Conservation (phyloP, 129 eudicot species). For the Flaveria linearis region DNA sequence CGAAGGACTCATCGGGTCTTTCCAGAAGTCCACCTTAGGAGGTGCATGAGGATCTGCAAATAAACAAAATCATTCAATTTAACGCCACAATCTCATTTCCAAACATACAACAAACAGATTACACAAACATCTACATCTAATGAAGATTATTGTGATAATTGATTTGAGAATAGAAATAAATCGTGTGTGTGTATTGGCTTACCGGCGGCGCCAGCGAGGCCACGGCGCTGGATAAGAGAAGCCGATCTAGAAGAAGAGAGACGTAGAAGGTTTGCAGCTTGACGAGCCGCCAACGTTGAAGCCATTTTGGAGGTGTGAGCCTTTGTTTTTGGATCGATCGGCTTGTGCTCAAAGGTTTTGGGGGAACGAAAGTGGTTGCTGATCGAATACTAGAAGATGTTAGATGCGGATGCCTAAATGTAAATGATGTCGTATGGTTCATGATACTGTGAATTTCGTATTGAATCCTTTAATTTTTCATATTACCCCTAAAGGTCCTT, state of each 20-base stretch:
- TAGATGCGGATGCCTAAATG: slow-evolving; percentile 11
- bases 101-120: background rate
- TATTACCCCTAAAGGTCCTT: background rate
- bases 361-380: slow-evolving; percentile 9
- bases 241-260: slow-evolving; percentile 49
- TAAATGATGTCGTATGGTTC: background rate
- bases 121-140: background rate
- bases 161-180: background rate
- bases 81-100: slow-evolving; percentile 1
- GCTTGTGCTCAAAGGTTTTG: background rate
- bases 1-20: slow-evolving; percentile 81
- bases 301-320: slow-evolving; percentile 46
- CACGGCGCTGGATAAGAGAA: slow-evolving; percentile 71
- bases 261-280: slow-evolving; percentile 61
- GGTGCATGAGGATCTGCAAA: slow-evolving; percentile 82
- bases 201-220: slow-evolving; percentile 91
- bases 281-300: slow-evolving; percentile 67
- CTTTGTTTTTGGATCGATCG: slow-evolving; percentile 14
- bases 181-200: background rate
- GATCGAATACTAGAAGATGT: background rate
- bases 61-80: slow-evolving; percentile 22
- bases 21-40: slow-evolving; percentile 72
- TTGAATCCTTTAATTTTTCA: background rate
- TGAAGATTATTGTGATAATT: background rate
- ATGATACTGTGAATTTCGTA: background rate